phyloP scores from a whole-genome alignment of 768 basidiomycete genomes.

The Imleria badia region DNA sequence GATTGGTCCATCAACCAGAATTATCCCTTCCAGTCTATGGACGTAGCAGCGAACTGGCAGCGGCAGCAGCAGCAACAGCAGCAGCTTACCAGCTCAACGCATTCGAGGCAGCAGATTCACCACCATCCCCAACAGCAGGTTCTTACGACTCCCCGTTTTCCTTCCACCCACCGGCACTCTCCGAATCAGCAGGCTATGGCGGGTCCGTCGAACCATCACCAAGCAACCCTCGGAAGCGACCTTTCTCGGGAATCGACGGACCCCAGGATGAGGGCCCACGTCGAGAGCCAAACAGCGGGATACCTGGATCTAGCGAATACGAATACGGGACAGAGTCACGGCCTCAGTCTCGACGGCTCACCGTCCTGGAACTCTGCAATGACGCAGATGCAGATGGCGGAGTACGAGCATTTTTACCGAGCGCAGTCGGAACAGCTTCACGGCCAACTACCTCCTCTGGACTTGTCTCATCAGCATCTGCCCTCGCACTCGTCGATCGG shows the following conservation, averaged over 20 bases:
- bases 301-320: slow-evolving; percentile 43
- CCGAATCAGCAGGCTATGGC: slow-evolving; percentile 34
- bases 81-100: slow-evolving; percentile 30
- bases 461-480: slow-evolving; percentile 47
- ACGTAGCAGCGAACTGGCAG: slow-evolving; percentile 41
- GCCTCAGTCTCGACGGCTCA: slow-evolving; percentile 76
- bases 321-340: slow-evolving; percentile 74
- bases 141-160: slow-evolving; percentile 71
- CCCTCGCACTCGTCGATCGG: slow-evolving; percentile 53
- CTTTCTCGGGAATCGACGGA: slow-evolving; percentile 58
- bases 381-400: slow-evolving; percentile 51
- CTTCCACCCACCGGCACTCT: slow-evolving; percentile 66
- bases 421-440: slow-evolving; percentile 34
- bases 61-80: slow-evolving; percentile 27
- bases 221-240: slow-evolving; percentile 59
- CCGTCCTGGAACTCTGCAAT: slow-evolving; percentile 89
- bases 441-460: slow-evolving; percentile 46
- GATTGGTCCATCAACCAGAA: slow-evolving; percentile 51
- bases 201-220: slow-evolving; percentile 36
- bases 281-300: slow-evolving; percentile 34
- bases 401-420: slow-evolving; percentile 47
- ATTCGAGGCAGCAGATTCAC: slow-evolving; percentile 35
- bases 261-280: slow-evolving; percentile 40
- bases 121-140: slow-evolving; percentile 27
- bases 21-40: slow-evolving; percentile 42